Conservation (phyloP, 805 yeast species). For the Sugiyamaella marilandica region DNA sequence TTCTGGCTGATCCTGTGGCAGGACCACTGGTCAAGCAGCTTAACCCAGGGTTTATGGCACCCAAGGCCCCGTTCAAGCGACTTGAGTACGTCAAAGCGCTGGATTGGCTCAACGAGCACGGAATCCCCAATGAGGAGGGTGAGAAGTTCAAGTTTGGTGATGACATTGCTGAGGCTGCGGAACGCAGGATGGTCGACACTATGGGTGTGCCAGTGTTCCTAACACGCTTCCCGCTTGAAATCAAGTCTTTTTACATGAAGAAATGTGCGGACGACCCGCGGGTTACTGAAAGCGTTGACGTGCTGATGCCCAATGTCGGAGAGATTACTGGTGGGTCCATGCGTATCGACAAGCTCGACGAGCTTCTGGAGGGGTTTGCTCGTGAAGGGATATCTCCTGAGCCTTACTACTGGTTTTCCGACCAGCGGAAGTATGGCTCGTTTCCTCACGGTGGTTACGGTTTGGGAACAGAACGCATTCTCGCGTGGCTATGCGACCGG, state of each 20-base stretch:
- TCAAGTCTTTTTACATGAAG: conserved; percentile 97
- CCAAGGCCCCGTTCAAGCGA: conserved; percentile 82
- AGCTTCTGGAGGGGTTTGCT: conserved; percentile 82
- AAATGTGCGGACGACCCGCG: conserved; percentile 84
- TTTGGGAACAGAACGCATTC: conserved; percentile 93
- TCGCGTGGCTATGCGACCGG: conserved; percentile 97
- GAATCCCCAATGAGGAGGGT: conserved; percentile 91
- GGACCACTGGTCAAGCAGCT: conserved; percentile 86
- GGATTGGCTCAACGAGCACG: conserved; percentile 95
- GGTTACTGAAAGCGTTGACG: conserved; percentile 98
- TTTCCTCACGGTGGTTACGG: conserved; percentile 99
- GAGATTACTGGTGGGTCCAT: conserved; percentile 98
- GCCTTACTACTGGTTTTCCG: conserved; percentile 93
- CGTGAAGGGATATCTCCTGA: conserved; percentile 83
- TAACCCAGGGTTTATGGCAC: conserved; percentile 87
- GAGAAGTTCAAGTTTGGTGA: conserved; percentile 93
- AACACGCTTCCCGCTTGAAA: conserved; percentile 92
- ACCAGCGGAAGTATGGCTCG: conserved; percentile 94
- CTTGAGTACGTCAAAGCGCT: conserved; percentile 87
- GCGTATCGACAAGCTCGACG: conserved; percentile 84
- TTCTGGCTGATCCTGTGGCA: conserved; percentile 84
- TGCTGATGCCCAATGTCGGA: conserved; percentile 98
- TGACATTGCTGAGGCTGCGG: conserved; percentile 99
- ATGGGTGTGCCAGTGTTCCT: conserved; percentile 89
- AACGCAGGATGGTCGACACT: conserved; percentile 95